These are phyloP conservation scores for Aspergillus vadensis DNA, from an alignment of 2,329 filamentous ascomycete genomes.

Conservation along the genomic window DNA sequence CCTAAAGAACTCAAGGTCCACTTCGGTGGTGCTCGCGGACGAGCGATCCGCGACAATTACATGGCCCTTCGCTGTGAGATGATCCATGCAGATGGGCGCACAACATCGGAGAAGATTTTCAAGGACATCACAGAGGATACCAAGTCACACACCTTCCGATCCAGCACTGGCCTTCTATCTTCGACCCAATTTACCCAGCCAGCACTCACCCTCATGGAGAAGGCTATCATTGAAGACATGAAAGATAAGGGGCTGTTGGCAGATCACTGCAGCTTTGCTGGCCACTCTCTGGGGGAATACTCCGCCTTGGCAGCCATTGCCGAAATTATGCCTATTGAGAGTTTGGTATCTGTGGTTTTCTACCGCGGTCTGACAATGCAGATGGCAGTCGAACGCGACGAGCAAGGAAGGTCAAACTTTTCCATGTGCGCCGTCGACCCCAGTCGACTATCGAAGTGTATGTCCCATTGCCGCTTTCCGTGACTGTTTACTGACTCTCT, in stretches of 20 bases:
- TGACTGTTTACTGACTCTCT: not conserved
- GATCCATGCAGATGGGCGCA: not conserved
- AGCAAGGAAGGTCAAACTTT: slow-evolving; percentile 87
- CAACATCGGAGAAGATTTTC: slow-evolving; percentile 84
- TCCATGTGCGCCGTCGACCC: slow-evolving; percentile 98
- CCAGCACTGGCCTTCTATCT: slow-evolving; percentile 85
- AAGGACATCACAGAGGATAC: slow-evolving; percentile 90
- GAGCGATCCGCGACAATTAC: slow-evolving; percentile 94
- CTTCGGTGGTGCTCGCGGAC: slow-evolving; percentile 91
- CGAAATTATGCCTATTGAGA: slow-evolving; percentile 96
- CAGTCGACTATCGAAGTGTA: slow-evolving; percentile 75
- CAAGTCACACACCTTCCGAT: slow-evolving; percentile 90
- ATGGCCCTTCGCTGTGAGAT: slow-evolving; percentile 89
- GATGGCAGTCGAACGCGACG: slow-evolving; percentile 93
- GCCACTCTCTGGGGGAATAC: slow-evolving; percentile 95
- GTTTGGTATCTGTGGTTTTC: slow-evolving; percentile 91
- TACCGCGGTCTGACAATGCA: slow-evolving; percentile 99
- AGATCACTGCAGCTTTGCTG: slow-evolving; percentile 88
- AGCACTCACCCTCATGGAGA: slow-evolving; percentile 94
- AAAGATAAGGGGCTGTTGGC: slow-evolving; percentile 89
- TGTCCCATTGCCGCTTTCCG: slow-evolving; percentile 60
- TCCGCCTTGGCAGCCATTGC: slow-evolving; percentile 89
- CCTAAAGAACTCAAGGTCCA: slow-evolving; percentile 95
- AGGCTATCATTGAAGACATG: slow-evolving; percentile 98
- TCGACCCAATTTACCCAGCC: slow-evolving; percentile 97